Evolutionary conservation across 257 asterid species (phyloP).

Genomic region (Rubia yunnanensis): DNA sequence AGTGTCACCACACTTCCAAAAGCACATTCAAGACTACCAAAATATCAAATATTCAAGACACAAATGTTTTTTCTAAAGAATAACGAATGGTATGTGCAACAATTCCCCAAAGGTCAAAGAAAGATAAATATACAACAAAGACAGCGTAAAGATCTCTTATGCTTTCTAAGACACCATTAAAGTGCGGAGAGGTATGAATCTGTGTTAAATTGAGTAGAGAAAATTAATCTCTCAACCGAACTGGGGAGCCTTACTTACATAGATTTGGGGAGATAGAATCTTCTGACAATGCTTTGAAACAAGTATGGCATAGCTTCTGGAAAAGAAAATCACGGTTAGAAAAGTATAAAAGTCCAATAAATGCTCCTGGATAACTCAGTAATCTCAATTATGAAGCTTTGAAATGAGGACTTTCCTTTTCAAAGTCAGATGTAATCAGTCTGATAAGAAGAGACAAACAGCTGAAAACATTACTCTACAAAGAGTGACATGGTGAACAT

Average conservation of each 20-base stretch:
- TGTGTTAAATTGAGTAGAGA: neutral
- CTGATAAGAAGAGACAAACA: neutral
- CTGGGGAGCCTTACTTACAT: conserved; percentile 45
- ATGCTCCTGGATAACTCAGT: neutral
- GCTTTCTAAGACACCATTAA: neutral
- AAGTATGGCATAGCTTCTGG: conserved; percentile 84
- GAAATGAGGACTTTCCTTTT: no score
- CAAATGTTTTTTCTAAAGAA: no score
- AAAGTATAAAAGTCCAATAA: neutral
- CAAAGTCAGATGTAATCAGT: neutral
- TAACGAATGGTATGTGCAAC: neutral
- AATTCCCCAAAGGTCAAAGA: neutral
- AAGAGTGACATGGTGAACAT: neutral
- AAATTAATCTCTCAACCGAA: neutral
- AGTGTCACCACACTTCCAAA: no score
- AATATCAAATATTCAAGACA: neutral
- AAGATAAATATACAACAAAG: neutral
- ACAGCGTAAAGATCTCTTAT: neutral
- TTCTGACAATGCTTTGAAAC: conserved; percentile 67
- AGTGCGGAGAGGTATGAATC: neutral
- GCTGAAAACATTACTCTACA: neutral
- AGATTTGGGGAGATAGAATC: conserved; percentile 68
- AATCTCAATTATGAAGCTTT: neutral
- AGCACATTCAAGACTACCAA: neutral
- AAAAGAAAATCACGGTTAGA: conserved; percentile 22